phyloP scores from a whole-genome alignment of 2,329 filamentous ascomycete species.

The Didymella keratinophila region DNA sequence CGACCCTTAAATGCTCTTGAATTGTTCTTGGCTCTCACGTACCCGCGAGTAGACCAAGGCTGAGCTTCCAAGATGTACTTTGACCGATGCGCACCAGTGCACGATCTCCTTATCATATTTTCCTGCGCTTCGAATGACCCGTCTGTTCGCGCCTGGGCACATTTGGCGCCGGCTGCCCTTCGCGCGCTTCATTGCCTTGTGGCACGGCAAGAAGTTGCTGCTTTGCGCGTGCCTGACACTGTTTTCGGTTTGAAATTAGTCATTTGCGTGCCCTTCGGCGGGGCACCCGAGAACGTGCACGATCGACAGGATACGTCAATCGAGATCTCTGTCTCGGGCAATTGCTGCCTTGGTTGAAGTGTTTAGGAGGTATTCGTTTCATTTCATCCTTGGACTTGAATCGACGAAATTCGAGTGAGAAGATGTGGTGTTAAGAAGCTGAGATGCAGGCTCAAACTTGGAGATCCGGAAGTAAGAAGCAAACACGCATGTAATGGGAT shows the following conservation, averaged over 20 bases:
- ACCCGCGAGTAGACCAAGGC: constrained; percentile 25
- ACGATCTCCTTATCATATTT: constrained; percentile 23
- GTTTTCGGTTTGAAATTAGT: constrained; percentile 36
- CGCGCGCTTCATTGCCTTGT: constrained; percentile 11
- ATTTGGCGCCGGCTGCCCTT: constrained; percentile 29
- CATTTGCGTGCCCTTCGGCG: constrained; percentile 32
- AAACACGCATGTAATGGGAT: constrained; percentile 30
- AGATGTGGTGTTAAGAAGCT: constrained; percentile 4
- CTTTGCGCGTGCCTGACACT: constrained; percentile 32
- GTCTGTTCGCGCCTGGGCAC: constrained; percentile 37
- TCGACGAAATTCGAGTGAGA: neutral
- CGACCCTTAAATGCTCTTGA: constrained; percentile 20
- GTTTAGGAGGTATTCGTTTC: neutral
- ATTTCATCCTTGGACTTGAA: neutral
- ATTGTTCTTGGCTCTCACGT: constrained; percentile 22
- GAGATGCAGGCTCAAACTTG: constrained; percentile 5
- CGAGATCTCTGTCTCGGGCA: constrained; percentile 1
- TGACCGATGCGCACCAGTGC: constrained; percentile 21
- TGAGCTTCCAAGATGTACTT: constrained; percentile 16
- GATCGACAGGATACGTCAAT: constrained; percentile 18
- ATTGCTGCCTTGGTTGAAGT: constrained; percentile 3
- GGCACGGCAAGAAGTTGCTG: constrained; percentile 14
- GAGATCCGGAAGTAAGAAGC: constrained; percentile 15
- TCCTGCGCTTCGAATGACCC: constrained; percentile 38
- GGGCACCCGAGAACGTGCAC: constrained; percentile 22